These are phyloP conservation scores for Stevia rebaudiana DNA, from an alignment of 140 eudicot genomes.

Conservation along the genomic window DNA sequence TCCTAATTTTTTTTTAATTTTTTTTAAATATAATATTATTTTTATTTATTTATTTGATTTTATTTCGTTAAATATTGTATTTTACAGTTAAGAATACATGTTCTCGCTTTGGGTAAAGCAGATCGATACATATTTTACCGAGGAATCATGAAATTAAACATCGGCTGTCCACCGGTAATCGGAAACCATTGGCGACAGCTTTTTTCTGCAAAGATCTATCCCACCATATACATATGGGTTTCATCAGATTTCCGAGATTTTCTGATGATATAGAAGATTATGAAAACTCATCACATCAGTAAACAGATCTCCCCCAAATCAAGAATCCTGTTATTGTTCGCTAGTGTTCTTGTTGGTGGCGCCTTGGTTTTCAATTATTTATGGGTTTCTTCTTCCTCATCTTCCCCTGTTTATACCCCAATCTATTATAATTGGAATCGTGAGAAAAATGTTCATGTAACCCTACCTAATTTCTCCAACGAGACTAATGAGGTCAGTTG, in stretches of 20 bases:
- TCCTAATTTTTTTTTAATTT: too few relatives aligned
- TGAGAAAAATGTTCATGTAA: slow-evolving; percentile 21
- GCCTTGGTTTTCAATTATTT: slow-evolving; percentile 35
- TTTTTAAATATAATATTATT: too few relatives aligned
- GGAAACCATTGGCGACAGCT: slow-evolving; percentile 54
- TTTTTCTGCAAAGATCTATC: slow-evolving; percentile 10
- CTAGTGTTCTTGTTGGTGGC: slow-evolving; percentile 31
- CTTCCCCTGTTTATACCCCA: slow-evolving; percentile 28
- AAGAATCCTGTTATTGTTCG: slow-evolving; percentile 24
- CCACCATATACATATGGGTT: slow-evolving; percentile 14
- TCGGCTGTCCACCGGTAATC: slow-evolving; percentile 23
- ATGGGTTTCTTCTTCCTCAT: slow-evolving; percentile 49
- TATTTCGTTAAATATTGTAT: too few relatives aligned
- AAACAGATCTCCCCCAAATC: slow-evolving; percentile 35
- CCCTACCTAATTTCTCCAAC: slow-evolving; percentile 23
- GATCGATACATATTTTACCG: not conserved
- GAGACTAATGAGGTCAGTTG: slow-evolving; percentile 28
- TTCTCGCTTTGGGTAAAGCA: too few relatives aligned
- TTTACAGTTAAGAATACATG: too few relatives aligned
- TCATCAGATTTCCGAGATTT: slow-evolving; percentile 1
- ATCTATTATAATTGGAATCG: slow-evolving; percentile 28
- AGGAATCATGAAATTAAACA: slow-evolving; percentile 8
- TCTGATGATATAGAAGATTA: not conserved
- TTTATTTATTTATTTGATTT: too few relatives aligned
- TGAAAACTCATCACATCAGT: slow-evolving; percentile 25